These are phyloP conservation scores for Pestalotiopsis sp. DNA, from an alignment of 2,329 filamentous ascomycete species.

Conservation along the genomic window DNA sequence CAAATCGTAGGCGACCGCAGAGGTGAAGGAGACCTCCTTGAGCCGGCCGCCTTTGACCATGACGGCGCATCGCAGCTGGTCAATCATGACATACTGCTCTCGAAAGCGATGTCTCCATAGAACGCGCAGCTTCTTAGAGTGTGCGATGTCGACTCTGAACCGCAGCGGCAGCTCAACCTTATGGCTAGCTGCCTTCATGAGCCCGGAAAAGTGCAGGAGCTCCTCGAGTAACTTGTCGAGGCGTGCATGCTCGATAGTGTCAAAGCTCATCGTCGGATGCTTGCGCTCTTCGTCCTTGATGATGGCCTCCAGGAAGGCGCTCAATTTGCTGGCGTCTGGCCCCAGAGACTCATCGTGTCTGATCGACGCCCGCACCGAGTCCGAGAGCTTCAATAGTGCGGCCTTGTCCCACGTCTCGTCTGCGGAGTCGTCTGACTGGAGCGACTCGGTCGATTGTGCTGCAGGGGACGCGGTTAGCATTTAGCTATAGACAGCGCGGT, in stretches of 20 bases:
- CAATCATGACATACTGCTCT: conserved; percentile 45
- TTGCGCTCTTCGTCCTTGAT: conserved; percentile 37
- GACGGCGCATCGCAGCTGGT: conserved; percentile 39
- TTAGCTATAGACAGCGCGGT: not conserved
- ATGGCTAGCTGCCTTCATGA: conserved; percentile 31
- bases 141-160: conserved; percentile 33
- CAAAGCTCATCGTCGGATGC: conserved; percentile 35
- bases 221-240: conserved; percentile 43
- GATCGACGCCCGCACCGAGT: conserved; percentile 39
- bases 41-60: conserved; percentile 39
- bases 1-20: conserved; percentile 26
- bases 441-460: conserved; percentile 17
- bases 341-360: conserved; percentile 31
- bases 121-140: conserved; percentile 40
- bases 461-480: not conserved
- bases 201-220: conserved; percentile 38
- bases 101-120: conserved; percentile 45
- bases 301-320: conserved; percentile 38
- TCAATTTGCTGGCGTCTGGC: conserved; percentile 34
- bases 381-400: conserved; percentile 39
- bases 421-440: conserved; percentile 18
- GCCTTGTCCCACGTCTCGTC: conserved; percentile 20
- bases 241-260: conserved; percentile 36
- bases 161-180: conserved; percentile 26
- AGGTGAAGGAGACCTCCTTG: conserved; percentile 40